Percentiles rank a stretch among this genome's conserved stretches.
These are phyloP conservation scores for Achaetomiella virescens DNA, from an alignment of 495 filamentous ascomycete genomes.

Conservation along the genomic window DNA sequence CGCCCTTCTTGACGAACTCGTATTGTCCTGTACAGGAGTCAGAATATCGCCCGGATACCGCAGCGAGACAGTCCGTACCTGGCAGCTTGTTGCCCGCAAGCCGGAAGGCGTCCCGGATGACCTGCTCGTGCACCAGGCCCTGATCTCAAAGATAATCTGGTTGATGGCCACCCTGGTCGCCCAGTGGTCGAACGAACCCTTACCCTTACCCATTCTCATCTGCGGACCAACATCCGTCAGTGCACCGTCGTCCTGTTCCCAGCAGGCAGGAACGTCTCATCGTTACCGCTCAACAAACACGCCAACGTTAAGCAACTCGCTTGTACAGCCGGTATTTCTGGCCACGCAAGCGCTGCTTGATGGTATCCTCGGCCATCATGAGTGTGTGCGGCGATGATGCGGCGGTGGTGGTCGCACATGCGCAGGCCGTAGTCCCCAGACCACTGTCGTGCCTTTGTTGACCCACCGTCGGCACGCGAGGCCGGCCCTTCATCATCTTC, in stretches of 20 bases:
- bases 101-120: conserved; percentile 88
- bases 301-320: conserved; percentile 82
- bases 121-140: conserved; percentile 85
- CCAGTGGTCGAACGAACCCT: conserved; percentile 97
- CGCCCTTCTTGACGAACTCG: conserved; percentile 91
- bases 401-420: conserved; percentile 86
- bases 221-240: conserved; percentile 26
- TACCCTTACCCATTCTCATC: conserved; percentile 97
- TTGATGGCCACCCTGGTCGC: conserved; percentile 79
- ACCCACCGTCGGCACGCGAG: conserved; percentile 82
- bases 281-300: conserved; percentile 94
- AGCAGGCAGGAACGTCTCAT: conserved; percentile 33
- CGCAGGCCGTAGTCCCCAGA: conserved; percentile 96
- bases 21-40: conserved; percentile 60
- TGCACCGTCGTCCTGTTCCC: background rate
- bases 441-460: conserved; percentile 82
- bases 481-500: conserved; percentile 86
- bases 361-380: conserved; percentile 84
- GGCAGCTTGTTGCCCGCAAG: conserved; percentile 93
- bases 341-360: conserved; percentile 79
- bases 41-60: conserved; percentile 7
- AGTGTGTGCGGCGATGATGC: conserved; percentile 82
- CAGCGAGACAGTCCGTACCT: conserved; percentile 48
- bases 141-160: conserved; percentile 86
- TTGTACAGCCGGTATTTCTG: conserved; percentile 90